Conservation (phyloP, 257 asterid species). For the Solanum bulbocastanum region DNA sequence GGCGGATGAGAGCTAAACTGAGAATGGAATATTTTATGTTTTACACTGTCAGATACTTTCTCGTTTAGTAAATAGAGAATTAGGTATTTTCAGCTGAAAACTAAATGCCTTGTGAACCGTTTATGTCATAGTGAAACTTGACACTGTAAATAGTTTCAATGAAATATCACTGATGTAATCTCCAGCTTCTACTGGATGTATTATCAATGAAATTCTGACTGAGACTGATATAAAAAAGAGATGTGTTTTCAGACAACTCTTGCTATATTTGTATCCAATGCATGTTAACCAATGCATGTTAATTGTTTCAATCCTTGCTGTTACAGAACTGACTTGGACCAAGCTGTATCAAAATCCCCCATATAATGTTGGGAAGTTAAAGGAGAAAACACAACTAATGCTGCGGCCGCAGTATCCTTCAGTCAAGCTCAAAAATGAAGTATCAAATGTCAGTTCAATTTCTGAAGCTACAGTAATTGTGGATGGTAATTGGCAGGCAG, state of each 20-base stretch:
- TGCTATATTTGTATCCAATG: background rate
- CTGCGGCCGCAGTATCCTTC: constrained; percentile 67
- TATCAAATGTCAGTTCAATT: constrained; percentile 17
- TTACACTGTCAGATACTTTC: background rate
- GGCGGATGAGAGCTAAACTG: background rate
- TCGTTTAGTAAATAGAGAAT: background rate
- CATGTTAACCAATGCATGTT: background rate
- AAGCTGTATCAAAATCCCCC: constrained; percentile 32
- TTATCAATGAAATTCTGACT: background rate
- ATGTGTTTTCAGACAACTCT: background rate
- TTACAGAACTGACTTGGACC: constrained; percentile 15
- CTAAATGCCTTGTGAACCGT: background rate
- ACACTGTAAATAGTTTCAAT: background rate
- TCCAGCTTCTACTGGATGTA: background rate
- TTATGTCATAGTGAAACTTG: background rate
- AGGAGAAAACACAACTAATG: constrained; percentile 31
- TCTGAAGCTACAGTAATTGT: constrained; percentile 37
- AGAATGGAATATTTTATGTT: background rate
- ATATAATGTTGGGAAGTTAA: constrained; percentile 7
- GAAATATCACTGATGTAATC: background rate
- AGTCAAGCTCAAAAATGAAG: constrained; percentile 8
- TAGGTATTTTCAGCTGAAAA: background rate
- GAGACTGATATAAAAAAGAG: background rate
- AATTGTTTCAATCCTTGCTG: constrained; percentile 4
- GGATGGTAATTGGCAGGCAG: constrained; percentile 53